A percentile compares a stretch with the other conserved stretches of the same genome.
Evolutionary conservation across 495 filamentous ascomycete species (phyloP).

Genomic region (Usnea hakonensis): DNA sequence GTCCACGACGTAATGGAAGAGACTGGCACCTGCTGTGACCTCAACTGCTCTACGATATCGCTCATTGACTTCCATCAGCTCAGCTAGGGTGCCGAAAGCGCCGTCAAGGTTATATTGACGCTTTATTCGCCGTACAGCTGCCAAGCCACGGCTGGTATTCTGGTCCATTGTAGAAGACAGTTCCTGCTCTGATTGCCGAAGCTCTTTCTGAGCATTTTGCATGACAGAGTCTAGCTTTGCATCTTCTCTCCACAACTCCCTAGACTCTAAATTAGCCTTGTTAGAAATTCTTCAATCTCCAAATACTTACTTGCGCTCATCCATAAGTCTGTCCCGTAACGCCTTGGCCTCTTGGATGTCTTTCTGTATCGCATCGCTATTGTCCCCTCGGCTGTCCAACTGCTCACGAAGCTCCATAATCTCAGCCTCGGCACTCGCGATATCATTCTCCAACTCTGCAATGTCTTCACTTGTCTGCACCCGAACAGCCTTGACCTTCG

Average conservation of each 20-base stretch:
- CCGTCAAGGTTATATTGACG: slow-evolving; percentile 68
- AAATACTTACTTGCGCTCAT: slow-evolving; percentile 67
- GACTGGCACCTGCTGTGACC: slow-evolving; percentile 80
- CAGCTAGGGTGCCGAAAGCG: slow-evolving; percentile 88
- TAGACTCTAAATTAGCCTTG: slow-evolving; percentile 24
- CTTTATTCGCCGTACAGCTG: slow-evolving; percentile 72
- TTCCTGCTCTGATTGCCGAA: slow-evolving; percentile 63
- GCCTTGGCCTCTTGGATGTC: slow-evolving; percentile 75
- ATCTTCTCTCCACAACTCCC: slow-evolving; percentile 80
- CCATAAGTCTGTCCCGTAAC: slow-evolving; percentile 65
- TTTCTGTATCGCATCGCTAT: slow-evolving; percentile 59
- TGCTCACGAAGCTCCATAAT: slow-evolving; percentile 60
- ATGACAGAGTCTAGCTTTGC: slow-evolving; percentile 73
- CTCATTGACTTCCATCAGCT: slow-evolving; percentile 80
- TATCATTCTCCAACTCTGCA: slow-evolving; percentile 59
- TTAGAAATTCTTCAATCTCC: background rate
- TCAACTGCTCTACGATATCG: slow-evolving; percentile 84
- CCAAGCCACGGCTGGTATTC: slow-evolving; percentile 73
- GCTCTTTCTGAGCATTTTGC: slow-evolving; percentile 63
- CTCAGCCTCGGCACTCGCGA: slow-evolving; percentile 63
- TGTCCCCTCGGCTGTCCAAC: slow-evolving; percentile 70
- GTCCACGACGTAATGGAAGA: slow-evolving; percentile 97
- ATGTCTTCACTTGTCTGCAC: slow-evolving; percentile 83
- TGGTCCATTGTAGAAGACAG: slow-evolving; percentile 84
- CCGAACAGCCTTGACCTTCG: slow-evolving; percentile 71